Conservation (phyloP, 352 stramenopile genomes). For the Pythium monospermum region DNA sequence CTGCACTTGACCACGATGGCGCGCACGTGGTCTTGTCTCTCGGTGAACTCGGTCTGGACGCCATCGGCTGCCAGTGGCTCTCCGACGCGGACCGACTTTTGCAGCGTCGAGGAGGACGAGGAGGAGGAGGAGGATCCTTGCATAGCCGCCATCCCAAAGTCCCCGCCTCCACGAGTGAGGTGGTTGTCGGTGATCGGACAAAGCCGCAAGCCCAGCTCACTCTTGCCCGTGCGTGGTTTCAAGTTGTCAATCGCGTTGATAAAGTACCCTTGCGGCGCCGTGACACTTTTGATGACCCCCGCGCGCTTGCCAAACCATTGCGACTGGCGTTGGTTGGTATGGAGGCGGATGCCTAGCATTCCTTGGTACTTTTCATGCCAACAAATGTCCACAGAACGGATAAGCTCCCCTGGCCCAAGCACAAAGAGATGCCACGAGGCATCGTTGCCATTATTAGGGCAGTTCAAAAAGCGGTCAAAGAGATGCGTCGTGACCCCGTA, state of each 20-base stretch:
- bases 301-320: conserved; percentile 24
- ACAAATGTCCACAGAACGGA: conserved; percentile 16
- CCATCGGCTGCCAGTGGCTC: conserved; percentile 3
- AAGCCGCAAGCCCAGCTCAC: conserved; percentile 15
- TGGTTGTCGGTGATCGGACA: conserved; percentile 17
- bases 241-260: conserved; percentile 21
- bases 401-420: conserved; percentile 19
- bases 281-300: conserved; percentile 24
- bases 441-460: conserved; percentile 3
- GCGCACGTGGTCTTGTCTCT: conserved; percentile 15
- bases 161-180: conserved; percentile 1
- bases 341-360: conserved; percentile 22
- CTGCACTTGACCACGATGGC: conserved; percentile 22
- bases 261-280: conserved; percentile 22
- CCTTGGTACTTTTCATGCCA: conserved; percentile 11
- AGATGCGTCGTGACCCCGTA: conserved; percentile 10
- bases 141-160: neutral
- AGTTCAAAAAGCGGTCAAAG: conserved; percentile 20
- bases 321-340: conserved; percentile 31
- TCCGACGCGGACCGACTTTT: conserved; percentile 8
- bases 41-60: conserved; percentile 24
- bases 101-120: too few species aligned
- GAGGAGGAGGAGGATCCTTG: too few species aligned
- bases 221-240: neutral
- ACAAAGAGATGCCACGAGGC: conserved; percentile 15